These are phyloP conservation scores for Ophiostoma ips DNA, from an alignment of 2,329 filamentous ascomycete genomes.

Conservation along the genomic window DNA sequence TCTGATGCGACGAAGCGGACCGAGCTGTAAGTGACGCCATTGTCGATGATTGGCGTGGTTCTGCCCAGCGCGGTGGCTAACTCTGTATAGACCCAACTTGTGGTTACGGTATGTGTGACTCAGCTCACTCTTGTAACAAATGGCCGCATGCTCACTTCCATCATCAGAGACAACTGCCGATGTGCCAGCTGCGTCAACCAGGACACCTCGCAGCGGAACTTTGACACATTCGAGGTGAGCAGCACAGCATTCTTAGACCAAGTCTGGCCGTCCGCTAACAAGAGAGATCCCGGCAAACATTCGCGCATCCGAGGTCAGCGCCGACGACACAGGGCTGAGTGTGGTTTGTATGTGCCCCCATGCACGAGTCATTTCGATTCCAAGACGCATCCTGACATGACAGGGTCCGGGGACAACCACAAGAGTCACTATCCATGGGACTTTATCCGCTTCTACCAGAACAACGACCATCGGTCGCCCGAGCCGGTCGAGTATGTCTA, in stretches of 20 bases:
- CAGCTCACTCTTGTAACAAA: background rate
- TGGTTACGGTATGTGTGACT: constrained; percentile 13
- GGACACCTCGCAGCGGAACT: constrained; percentile 53
- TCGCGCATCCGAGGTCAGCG: constrained; percentile 19
- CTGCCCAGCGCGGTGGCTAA: background rate
- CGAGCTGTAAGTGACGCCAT: background rate
- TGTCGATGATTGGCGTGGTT: background rate
- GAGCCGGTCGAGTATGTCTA: constrained; percentile 22
- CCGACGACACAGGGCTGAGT: constrained; percentile 25
- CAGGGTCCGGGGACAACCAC: constrained; percentile 57
- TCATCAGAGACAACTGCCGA: constrained; percentile 54
- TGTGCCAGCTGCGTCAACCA: constrained; percentile 53
- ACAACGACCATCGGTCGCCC: constrained; percentile 19
- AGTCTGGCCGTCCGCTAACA: background rate
- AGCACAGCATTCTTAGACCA: too few species aligned
- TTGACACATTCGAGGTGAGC: constrained; percentile 52
- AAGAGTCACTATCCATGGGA: constrained; percentile 50
- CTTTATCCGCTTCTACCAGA: constrained; percentile 40
- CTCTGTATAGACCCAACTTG: constrained; percentile 13
- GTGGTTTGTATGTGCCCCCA: constrained; percentile 33
- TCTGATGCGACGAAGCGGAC: constrained; percentile 13
- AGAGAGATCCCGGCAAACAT: constrained; percentile 33
- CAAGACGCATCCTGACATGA: background rate
- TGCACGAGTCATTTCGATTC: background rate
- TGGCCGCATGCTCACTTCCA: background rate